Percentiles rank a stretch among this genome's conserved stretches.
Evolutionary conservation across 108 stramenopile species (phyloP).

Genomic region (Cyclostephanos tholiformis): DNA sequence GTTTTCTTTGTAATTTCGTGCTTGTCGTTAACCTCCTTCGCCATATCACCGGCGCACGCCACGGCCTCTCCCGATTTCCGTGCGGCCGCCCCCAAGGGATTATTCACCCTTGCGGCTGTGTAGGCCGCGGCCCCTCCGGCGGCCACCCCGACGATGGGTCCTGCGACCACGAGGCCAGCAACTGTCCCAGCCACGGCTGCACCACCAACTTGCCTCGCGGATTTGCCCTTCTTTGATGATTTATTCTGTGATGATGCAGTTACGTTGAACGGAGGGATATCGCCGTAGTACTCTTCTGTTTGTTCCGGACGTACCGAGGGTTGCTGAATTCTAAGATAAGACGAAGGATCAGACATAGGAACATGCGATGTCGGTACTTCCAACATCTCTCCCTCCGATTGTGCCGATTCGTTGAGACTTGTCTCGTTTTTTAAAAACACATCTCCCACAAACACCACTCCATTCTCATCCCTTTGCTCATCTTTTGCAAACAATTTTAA

Average conservation of each 20-base stretch:
- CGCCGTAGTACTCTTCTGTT: not conserved
- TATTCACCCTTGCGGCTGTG: slow-evolving; percentile 47
- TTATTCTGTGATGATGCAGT: not conserved
- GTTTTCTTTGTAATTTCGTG: slow-evolving; percentile 52
- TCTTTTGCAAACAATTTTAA: not conserved
- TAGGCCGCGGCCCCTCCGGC: slow-evolving; percentile 65
- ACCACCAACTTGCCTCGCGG: slow-evolving; percentile 31
- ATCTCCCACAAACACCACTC: not conserved
- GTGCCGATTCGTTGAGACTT: not conserved
- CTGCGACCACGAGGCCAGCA: slow-evolving; percentile 62
- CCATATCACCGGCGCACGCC: slow-evolving; percentile 22
- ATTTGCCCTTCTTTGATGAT: not conserved
- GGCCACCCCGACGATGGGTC: slow-evolving; percentile 63
- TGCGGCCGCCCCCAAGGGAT: slow-evolving; percentile 55
- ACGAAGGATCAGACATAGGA: not conserved
- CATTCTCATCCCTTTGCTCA: not conserved
- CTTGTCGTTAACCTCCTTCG: slow-evolving; percentile 43
- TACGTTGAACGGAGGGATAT: not conserved
- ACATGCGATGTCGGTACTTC: not conserved
- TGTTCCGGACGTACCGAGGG: not conserved
- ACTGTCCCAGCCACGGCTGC: slow-evolving; percentile 59
- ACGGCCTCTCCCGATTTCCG: slow-evolving; percentile 52
- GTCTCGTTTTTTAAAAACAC: not conserved
- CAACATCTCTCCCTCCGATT: not conserved
- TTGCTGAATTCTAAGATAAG: not conserved